phyloP scores from a whole-genome alignment of 192 early-diverging fungal species.

The Coemansia sp. region DNA sequence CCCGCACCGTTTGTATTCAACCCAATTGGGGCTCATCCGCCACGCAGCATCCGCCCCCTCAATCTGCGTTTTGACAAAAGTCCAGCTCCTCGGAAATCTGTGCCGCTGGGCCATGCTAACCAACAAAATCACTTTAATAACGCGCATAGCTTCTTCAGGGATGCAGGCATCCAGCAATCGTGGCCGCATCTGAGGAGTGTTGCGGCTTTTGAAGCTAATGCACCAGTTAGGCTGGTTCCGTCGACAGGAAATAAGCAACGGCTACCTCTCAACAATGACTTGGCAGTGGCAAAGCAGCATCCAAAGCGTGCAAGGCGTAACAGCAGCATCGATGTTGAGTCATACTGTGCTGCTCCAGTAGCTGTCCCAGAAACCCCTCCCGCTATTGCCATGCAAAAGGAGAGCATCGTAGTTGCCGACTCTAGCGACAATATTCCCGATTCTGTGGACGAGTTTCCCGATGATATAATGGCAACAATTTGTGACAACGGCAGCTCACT shows the following conservation, averaged over 20 bases:
- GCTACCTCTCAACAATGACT: background rate
- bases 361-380: background rate
- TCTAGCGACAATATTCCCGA: background rate
- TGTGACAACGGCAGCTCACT: background rate
- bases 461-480: slow-evolving; percentile 8
- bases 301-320: background rate
- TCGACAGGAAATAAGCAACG: background rate
- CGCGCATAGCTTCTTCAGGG: background rate
- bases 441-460: slow-evolving; percentile 14
- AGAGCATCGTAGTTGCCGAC: background rate
- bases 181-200: background rate
- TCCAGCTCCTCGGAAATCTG: background rate
- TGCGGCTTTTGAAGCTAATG: background rate
- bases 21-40: slow-evolving; percentile 27
- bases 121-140: background rate
- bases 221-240: background rate
- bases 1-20: slow-evolving; percentile 35
- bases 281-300: background rate
- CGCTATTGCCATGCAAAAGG: background rate
- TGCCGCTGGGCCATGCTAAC: background rate
- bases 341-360: background rate
- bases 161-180: background rate
- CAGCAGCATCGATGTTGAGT: background rate
- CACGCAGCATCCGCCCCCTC: slow-evolving; percentile 37
- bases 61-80: slow-evolving; percentile 10